Percentiles rank a stretch among this genome's conserved stretches.
Evolutionary conservation across 148 eudicot species (phyloP).

Genomic region (Selenicereus undatus): DNA sequence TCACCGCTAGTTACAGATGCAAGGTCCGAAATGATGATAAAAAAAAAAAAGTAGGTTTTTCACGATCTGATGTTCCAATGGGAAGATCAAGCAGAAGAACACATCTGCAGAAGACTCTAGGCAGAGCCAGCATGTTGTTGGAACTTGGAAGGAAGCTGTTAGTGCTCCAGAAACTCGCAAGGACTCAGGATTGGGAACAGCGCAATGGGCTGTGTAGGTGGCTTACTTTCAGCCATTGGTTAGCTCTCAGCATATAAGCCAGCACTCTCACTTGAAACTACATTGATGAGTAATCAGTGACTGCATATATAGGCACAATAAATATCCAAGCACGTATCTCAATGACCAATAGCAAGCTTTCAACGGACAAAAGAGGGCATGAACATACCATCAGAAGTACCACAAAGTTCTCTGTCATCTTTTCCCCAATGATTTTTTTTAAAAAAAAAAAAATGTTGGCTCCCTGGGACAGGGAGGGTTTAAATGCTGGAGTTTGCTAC

Average conservation of each 20-base stretch:
- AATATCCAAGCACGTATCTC: background rate
- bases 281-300: background rate
- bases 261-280: background rate
- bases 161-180: background rate
- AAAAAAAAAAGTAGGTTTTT: background rate
- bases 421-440: background rate
- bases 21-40: background rate
- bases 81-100: background rate
- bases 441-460: background rate
- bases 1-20: background rate
- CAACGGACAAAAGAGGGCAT: background rate
- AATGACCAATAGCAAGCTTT: background rate
- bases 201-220: background rate
- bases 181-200: background rate
- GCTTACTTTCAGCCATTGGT: background rate
- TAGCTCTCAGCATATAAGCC: background rate
- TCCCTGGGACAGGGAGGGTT: background rate
- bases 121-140: background rate
- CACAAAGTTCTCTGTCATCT: background rate
- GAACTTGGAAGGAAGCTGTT: background rate
- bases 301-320: background rate
- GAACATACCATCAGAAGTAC: background rate
- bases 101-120: background rate
- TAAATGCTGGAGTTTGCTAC: background rate
- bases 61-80: background rate